A percentile compares a stretch with the other conserved stretches of the same genome.
phyloP scores from a whole-genome alignment of 2,329 filamentous ascomycete genomes.

The Cercospora sesami region DNA sequence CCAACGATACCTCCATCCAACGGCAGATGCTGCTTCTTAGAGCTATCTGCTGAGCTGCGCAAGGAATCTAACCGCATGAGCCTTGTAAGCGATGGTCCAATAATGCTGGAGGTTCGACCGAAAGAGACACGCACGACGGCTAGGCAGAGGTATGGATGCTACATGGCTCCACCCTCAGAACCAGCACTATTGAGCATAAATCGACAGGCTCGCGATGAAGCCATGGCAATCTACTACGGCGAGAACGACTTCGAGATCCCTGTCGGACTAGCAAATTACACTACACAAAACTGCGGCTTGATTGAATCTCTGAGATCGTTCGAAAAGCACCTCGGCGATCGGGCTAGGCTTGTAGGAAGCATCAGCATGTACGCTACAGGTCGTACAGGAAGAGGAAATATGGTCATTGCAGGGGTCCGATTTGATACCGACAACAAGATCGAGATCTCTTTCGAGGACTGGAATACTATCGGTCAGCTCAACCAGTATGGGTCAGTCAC shows the following conservation, averaged over 20 bases:
- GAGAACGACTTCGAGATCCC: slow-evolving; percentile 1
- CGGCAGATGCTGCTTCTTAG: background rate
- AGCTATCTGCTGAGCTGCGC: background rate
- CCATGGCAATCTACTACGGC: background rate
- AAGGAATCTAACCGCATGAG: background rate
- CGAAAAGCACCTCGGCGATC: background rate
- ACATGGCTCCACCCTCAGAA: background rate
- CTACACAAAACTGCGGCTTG: background rate
- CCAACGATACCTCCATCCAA: background rate
- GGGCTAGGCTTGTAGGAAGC: background rate
- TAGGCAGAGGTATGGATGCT: background rate
- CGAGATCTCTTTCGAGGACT: background rate
- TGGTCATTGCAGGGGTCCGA: background rate
- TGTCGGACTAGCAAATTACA: background rate
- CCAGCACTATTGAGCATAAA: background rate
- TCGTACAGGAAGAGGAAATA: background rate
- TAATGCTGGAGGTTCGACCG: background rate
- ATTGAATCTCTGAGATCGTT: background rate
- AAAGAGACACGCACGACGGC: background rate
- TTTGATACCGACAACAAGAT: background rate
- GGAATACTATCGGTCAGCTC: background rate
- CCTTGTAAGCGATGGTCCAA: background rate
- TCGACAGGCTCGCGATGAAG: background rate
- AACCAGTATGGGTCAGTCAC: background rate
- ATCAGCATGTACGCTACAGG: background rate